Base-by-base conservation (phyloP, 192 early-diverging fungal species). In the Fimicolochytrium jonesii region DNA sequence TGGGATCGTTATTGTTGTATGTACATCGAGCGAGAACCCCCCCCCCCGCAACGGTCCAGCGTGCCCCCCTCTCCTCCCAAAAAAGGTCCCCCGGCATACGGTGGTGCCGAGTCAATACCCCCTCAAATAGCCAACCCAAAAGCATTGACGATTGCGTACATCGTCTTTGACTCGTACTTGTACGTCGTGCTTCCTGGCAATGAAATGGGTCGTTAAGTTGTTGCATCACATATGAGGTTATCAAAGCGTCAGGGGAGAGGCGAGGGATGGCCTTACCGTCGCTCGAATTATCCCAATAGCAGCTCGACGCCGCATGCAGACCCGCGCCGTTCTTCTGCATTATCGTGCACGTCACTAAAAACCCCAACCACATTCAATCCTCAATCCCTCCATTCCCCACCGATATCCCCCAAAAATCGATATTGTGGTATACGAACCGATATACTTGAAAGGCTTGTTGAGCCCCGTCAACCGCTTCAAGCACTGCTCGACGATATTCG, bases 291-390 rank as follows among this genome's bases (percentile, higher is more conserved):
- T 91, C 89, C 89, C 89, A 91, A 72, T 80, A 88, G 59, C 86
- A 87, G 28, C 79, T 83, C 28, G 79, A 86, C 18, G 86, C 86
- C 23, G 82, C 79, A 70, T 91, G 87, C 43, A 91, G 75, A 25
- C 89, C 89, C 26, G 86, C 87, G 11, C 88, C 87, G 69, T 86
- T 90, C 67, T 86, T 87, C 76, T 91, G 88, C 85, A 91, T 84
- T 39, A 91, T 89, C 25, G 88, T 82, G 66, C 88, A 90, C 6
- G 87, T 91, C 7, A 90, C 77, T 77, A 42, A 6, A 23, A 9
- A 55, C 4, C n/a, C n/a, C n/a, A n/a, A n/a, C n/a, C n/a, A n/a
- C n/a, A n/a, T n/a, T n/a, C n/a, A n/a, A n/a, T n/a, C n/a, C n/a
- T n/a, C n/a, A n/a, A n/a, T n/a, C n/a, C n/a, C n/a, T n/a, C n/a